phyloP scores from a whole-genome alignment of 1,284 basidiomycete genomes.

The Malassezia arunalokei region DNA sequence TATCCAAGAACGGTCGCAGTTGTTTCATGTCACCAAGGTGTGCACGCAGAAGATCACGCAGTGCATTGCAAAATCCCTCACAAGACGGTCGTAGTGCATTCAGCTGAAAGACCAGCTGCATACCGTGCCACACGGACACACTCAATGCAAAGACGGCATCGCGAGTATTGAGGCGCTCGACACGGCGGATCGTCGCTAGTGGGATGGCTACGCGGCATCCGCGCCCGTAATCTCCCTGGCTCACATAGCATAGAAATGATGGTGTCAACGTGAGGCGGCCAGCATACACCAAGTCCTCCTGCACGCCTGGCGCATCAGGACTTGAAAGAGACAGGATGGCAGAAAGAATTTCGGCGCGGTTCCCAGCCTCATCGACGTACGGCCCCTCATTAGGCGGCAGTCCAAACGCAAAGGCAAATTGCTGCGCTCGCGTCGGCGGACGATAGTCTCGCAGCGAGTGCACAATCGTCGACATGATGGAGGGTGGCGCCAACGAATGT shows the following conservation, averaged over 20 bases:
- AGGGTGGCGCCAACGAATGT: too few species aligned
- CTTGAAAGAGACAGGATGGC: slow-evolving; percentile 37
- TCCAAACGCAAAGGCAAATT: slow-evolving; percentile 35
- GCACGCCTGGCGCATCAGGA: slow-evolving; percentile 21
- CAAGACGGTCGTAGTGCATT: slow-evolving; percentile 90
- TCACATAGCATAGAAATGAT: slow-evolving; percentile 81
- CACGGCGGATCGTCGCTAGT: slow-evolving; percentile 78
- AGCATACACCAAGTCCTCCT: slow-evolving; percentile 39
- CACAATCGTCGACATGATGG: slow-evolving; percentile 45
- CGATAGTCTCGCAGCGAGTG: slow-evolving; percentile 44
- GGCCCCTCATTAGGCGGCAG: slow-evolving; percentile 30
- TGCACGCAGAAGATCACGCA: slow-evolving; percentile 77
- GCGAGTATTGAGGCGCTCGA: slow-evolving; percentile 65
- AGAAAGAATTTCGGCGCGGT: slow-evolving; percentile 32
- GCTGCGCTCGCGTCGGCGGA: slow-evolving; percentile 33
- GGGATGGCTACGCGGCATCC: slow-evolving; percentile 85
- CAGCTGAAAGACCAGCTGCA: slow-evolving; percentile 87
- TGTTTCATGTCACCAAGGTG: slow-evolving; percentile 67
- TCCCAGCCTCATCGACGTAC: slow-evolving; percentile 19
- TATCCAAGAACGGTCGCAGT: slow-evolving; percentile 78
- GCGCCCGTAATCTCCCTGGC: slow-evolving; percentile 65
- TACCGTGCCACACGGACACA: slow-evolving; percentile 84
- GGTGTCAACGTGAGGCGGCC: slow-evolving; percentile 80
- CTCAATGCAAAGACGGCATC: slow-evolving; percentile 72
- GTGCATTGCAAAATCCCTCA: slow-evolving; percentile 77